phyloP scores from a whole-genome alignment of 768 basidiomycete genomes.

The Boletus sp. region DNA sequence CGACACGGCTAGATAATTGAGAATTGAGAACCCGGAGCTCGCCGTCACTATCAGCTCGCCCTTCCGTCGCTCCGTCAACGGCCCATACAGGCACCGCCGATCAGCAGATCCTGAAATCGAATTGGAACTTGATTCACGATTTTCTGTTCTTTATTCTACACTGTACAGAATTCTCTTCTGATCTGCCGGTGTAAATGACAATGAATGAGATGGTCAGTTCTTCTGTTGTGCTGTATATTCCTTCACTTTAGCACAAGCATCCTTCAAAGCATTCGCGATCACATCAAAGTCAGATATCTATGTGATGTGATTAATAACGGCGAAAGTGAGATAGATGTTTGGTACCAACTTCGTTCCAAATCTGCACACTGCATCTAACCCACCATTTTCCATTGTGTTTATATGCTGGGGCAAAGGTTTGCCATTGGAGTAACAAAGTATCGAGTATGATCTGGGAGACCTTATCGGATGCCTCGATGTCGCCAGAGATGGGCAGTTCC shows the following conservation, averaged over 20 bases:
- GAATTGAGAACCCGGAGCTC: not conserved
- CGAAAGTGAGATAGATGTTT: not conserved
- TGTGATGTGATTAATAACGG: not conserved
- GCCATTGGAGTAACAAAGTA: slow-evolving; percentile 23
- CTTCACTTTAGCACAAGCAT: slow-evolving; percentile 19
- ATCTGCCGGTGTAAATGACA: not conserved
- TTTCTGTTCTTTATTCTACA: not conserved
- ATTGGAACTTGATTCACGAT: not conserved
- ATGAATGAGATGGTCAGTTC: not conserved
- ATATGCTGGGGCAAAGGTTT: slow-evolving; percentile 7
- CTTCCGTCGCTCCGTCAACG: not conserved
- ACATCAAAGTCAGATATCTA: slow-evolving; percentile 34
- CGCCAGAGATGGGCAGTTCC: slow-evolving; percentile 34
- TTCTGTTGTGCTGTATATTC: slow-evolving; percentile 1
- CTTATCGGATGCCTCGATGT: slow-evolving; percentile 20
- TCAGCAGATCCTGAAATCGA: not conserved
- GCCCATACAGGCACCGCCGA: no score
- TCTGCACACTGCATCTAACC: slow-evolving; percentile 29
- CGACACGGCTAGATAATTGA: not conserved
- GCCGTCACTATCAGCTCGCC: not conserved
- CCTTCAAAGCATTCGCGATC: slow-evolving; percentile 26
- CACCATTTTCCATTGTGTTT: slow-evolving; percentile 33
- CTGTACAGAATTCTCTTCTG: not conserved
- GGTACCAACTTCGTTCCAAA: slow-evolving; percentile 31
- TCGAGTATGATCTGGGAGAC: slow-evolving; percentile 14